Evolutionary conservation across 176 grass and related monocot species (phyloP), one percentile per base, ranked within the genome.

Genomic region (Paspalum vaginatum): DNA sequence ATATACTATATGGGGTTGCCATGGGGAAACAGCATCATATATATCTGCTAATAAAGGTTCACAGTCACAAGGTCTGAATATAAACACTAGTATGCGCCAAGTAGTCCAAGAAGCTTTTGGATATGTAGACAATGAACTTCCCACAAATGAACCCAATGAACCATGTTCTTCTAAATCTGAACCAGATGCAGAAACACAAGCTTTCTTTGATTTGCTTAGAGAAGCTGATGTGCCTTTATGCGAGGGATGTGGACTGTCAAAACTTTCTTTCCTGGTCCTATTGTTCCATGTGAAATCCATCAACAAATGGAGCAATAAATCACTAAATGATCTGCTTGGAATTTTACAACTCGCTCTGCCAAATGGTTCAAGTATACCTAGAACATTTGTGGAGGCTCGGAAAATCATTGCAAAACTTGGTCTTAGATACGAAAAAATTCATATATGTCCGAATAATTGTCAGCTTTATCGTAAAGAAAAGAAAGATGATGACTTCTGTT

Each of bases 221-320:
- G 71, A n/a, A 22, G 37, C 20, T 2, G 18, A 74, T 74, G 11
- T 42, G 41, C 71, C 71, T 14, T 44, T 45, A 26, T 74, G 71
- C 37, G 25, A 75, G 39, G 72, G 52, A 2, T 75, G 52, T 75
- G 37, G 57, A 22, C 38, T 75, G 8, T 58, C 72, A 58, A 75
- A 57, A 40, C 72, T 75, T 42, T 42, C 52, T 75, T 74, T 74
- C 10, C 51, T 75, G 4, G 37, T 43, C 24, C 32, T 75, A 4
- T 58, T 75, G 72, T 74, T 74, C 41, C 32, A 74, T 54, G 51
- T 57, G 1, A 74, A 74, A 17, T 74, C 71, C 4, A 56, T 1
- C 18, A 74, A 56, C 71, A 74, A 74, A 37, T 74, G 71, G 71
- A 74, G 71, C 50, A 56, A 74, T 56, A 74, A 57, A 74, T 74